Evolutionary conservation across 345 rosid genomes (phyloP).

Genomic region (Gossypium longicalyx): DNA sequence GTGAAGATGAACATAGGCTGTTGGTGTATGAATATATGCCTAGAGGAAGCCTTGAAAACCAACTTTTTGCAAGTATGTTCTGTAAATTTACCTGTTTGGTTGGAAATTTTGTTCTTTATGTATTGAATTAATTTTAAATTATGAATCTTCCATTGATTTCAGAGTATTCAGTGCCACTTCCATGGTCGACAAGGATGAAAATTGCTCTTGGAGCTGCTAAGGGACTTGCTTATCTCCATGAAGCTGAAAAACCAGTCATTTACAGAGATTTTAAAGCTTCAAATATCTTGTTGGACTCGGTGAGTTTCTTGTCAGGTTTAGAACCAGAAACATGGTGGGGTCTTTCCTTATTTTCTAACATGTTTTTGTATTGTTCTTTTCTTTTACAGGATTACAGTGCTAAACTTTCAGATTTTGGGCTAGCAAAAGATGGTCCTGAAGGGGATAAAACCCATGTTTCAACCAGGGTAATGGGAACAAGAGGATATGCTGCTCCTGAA

Average conservation of each 20-base stretch:
- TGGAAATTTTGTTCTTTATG: neutral
- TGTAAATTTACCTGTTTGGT: neutral
- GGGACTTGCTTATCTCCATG: conserved; percentile 83
- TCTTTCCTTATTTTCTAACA: neutral
- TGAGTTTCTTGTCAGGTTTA: conserved; percentile 22
- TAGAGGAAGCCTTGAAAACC: conserved; percentile 88
- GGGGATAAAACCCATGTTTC: conserved; percentile 92
- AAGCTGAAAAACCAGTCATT: conserved; percentile 76
- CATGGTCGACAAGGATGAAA: conserved; percentile 88
- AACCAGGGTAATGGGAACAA: conserved; percentile 90
- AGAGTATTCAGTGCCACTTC: conserved; percentile 75
- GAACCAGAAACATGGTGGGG: neutral
- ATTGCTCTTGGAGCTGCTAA: conserved; percentile 96
- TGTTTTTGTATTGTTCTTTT: neutral
- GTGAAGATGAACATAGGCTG: conserved; percentile 82
- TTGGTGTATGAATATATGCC: conserved; percentile 91
- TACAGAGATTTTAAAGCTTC: conserved; percentile 90
- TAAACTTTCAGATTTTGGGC: conserved; percentile 85
- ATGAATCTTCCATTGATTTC: neutral
- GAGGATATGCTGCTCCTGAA: conserved; percentile 95
- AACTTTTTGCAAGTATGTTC: conserved; percentile 67
- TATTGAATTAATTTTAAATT: neutral
- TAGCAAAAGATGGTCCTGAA: conserved; percentile 94
- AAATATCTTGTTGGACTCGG: conserved; percentile 80
- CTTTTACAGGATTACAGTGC: conserved; percentile 61